Evolutionary conservation across 768 basidiomycete genomes (phyloP), one percentile per base, ranked within the genome.

Genomic region (Tricholomella constricta): DNA sequence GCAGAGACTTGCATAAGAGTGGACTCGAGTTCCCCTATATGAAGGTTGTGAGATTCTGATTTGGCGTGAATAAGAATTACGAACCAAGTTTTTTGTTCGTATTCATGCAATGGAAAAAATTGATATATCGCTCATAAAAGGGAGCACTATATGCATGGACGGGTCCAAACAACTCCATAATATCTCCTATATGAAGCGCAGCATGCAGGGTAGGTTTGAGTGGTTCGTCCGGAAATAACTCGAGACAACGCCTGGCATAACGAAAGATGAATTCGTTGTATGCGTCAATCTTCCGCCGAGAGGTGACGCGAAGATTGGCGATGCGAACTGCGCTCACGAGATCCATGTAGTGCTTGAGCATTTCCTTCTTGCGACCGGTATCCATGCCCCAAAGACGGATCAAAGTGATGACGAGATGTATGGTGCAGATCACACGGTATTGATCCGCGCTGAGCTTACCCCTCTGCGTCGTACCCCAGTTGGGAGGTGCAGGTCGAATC

Each of bases 171-270:
- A n/a, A n/a, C n/a, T n/a, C n/a, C n/a, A n/a, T n/a, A n/a, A n/a
- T n/a, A n/a, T n/a, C n/a, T n/a, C n/a, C 59, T n/a, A 71, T 58
- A 52, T 75, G 72, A 8, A 71, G 58, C 3, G 69, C 62, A 5
- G 61, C 44, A 42, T 75, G 74, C 19, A 71, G 65, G 19, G 56
- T 65, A 0, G 71, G 72, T 9, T 54, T 58, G 10, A 74, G 17
- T 4, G 46, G 50, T 6, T 58, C 40, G 4, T 65, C 62, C 26
- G n/a, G n/a, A n/a, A n/a, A n/a, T n/a, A n/a, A n/a, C n/a, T n/a
- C n/a, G n/a, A n/a, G n/a, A n/a, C n/a, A n/a, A n/a, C n/a, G n/a
- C n/a, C n/a, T n/a, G n/a, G n/a, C n/a, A n/a, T n/a, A n/a, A n/a
- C n/a, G n/a, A n/a, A n/a, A n/a, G n/a, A n/a, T n/a, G n/a, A n/a